Evolutionary conservation across 2,329 filamentous ascomycete species (phyloP).

Genomic region (Zasmidium angulare): DNA sequence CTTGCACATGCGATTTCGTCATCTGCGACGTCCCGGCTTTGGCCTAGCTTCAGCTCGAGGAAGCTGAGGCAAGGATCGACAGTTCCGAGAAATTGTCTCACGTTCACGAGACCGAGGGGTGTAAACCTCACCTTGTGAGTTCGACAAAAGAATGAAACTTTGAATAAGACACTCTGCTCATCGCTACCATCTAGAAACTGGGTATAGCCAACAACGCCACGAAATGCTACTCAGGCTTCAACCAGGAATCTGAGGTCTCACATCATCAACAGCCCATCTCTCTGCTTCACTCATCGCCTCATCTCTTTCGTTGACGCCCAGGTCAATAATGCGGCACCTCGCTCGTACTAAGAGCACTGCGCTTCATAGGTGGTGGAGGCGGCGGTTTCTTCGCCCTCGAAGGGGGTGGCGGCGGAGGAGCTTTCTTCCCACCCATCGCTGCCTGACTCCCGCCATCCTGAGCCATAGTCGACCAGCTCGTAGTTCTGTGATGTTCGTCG

Average conservation of each 20-base stretch:
- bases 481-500: slow-evolving; percentile 39
- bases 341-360: slow-evolving; percentile 49
- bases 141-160: no score
- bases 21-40: neutral
- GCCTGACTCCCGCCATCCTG: slow-evolving; percentile 22
- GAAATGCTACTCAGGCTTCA: neutral
- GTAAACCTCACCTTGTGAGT: neutral
- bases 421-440: slow-evolving; percentile 52
- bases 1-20: neutral
- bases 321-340: slow-evolving; percentile 34
- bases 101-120: neutral
- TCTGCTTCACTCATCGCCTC: neutral
- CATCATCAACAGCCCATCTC: neutral
- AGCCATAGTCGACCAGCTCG: slow-evolving; percentile 47
- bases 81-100: neutral
- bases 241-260: neutral
- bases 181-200: neutral
- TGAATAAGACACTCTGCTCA: no score
- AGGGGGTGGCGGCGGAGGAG: slow-evolving; percentile 61
- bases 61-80: neutral
- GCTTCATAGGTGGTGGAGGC: slow-evolving; percentile 64
- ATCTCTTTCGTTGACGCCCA: neutral
- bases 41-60: neutral
- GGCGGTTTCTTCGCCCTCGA: slow-evolving; percentile 62
- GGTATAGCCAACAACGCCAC: slow-evolving; percentile 2